Evolutionary conservation across 1,284 basidiomycete genomes (phyloP), one percentile per base, ranked within the genome.

Genomic region (Malassezia sp.): DNA sequence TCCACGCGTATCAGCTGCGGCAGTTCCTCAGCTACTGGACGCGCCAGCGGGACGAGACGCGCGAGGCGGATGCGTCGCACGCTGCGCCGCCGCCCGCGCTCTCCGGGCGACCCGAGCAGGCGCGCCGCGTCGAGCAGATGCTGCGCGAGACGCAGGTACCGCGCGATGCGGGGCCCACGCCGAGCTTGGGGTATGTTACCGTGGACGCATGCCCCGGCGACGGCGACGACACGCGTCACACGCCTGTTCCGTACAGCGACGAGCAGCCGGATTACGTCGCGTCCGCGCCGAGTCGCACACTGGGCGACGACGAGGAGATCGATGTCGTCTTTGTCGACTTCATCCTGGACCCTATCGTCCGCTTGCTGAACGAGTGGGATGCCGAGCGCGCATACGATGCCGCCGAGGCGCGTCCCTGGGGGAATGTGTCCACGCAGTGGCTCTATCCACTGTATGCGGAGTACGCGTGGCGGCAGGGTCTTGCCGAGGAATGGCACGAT

Each of bases 101-200:
- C 36, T 44, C n/a, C 38, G 44, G 36, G 29, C 54, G 18, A 5
- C 48, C 48, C 1, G 48, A 38, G 20, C 27, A 43, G 17, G 48
- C 41, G 29, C 42, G 48, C 15, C 41, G 42, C 5, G 20, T 50
- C 15, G 42, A 50, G n/a, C 42, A 38, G 31, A 21, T 50, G 12
- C 28, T 44, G 4, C 21, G 11, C 9, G 42, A 34, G 6, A 22
- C 28, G 22, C 11, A 12, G 10, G 11, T 8, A 15, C 41, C 20
- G 7, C 6, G 20, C 15, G 33, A 45, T 11, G 42, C 38, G 4
- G 28, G 50, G 17, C n/a, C n/a, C n/a, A 44, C 45, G 22, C 49
- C 59, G 6, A 61, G 62, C 15, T 41, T 69, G 0, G 66, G 66
- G n/a, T 69, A 69, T 31, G 58, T 64, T n/a, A 69, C 66, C n/a